Base-by-base conservation (phyloP, 2,329 filamentous ascomycete genomes). In the Sporothrix euskadiensis region DNA sequence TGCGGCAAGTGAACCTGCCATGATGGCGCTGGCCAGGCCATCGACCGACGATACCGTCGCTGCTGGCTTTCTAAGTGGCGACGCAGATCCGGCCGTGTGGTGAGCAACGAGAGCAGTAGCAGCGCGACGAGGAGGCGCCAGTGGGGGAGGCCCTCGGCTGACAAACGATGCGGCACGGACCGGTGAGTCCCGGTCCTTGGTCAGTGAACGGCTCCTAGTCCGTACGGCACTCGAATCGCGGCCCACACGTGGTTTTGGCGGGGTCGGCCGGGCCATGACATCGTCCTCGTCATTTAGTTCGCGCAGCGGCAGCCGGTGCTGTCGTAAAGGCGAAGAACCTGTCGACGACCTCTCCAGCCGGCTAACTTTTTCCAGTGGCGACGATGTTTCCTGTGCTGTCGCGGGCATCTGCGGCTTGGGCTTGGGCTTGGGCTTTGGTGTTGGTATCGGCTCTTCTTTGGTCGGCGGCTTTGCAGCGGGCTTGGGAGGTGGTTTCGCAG, bases 1-100 rank as follows among this genome's bases (percentile, higher is more conserved):
- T 0, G 91, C 89, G 5, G 92, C 92, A 0, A 94, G 84, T 32
- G 90, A 92, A 1, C 91, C 90, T 1, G 92, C 92, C 78, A 94
- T 87, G 73, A 94, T 93, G 75, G 92, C 92, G 77, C 89, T 88
- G 14, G 91, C 90, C 8, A 94, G 86, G 0, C 89, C 89, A 74
- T 90, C 87, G 10, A 92, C 84, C 30, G 78, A 82, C 32, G 81
- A 79, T 30, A 78, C 75, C 69, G 57, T 16, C 12, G 32, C 3
- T 76, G 69, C 73, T 32, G 47, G 35, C 69, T 71, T 44, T 56
- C 68, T 52, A 44, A 56, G 35, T 8, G 52, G 54, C 54, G 69
- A 19, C 30, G 65, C 26, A 0, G 70, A 54, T 8, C 57, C 57
- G 6, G 30, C 41, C 1, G 70, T 54, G 9, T 41, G 35, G 26